phyloP scores from a whole-genome alignment of 2,329 filamentous ascomycete genomes.

The Orbilia blumenaviensis region DNA sequence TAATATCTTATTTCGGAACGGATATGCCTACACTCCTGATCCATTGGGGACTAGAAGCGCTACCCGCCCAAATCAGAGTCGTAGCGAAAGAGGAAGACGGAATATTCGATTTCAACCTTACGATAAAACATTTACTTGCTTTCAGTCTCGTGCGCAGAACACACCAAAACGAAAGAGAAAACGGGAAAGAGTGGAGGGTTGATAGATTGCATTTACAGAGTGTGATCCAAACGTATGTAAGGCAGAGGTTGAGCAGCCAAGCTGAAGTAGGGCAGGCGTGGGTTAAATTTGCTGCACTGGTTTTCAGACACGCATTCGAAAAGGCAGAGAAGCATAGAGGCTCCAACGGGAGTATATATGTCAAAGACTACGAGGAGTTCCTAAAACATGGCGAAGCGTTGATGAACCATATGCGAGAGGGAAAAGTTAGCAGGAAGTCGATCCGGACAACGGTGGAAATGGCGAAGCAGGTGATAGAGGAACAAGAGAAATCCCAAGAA shows the following conservation, averaged over 20 bases:
- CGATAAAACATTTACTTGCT: slow-evolving; percentile 57
- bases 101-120: slow-evolving; percentile 55
- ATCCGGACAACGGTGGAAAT: slow-evolving; percentile 29
- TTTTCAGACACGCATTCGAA: slow-evolving; percentile 48
- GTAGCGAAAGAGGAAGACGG: slow-evolving; percentile 56
- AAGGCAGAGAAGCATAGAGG: slow-evolving; percentile 45
- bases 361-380: slow-evolving; percentile 52
- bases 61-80: slow-evolving; percentile 49
- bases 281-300: slow-evolving; percentile 46
- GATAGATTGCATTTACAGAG: slow-evolving; percentile 57
- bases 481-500: slow-evolving; percentile 29
- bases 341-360: slow-evolving; percentile 17
- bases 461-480: slow-evolving; percentile 28
- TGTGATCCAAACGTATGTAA: slow-evolving; percentile 55
- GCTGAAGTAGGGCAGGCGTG: slow-evolving; percentile 42
- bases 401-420: slow-evolving; percentile 27
- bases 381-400: slow-evolving; percentile 39
- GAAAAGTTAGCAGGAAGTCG: slow-evolving; percentile 49
- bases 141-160: slow-evolving; percentile 57
- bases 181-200: slow-evolving; percentile 55
- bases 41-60: slow-evolving; percentile 54
- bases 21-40: slow-evolving; percentile 74
- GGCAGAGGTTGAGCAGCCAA: slow-evolving; percentile 30
- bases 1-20: slow-evolving; percentile 73
- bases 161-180: slow-evolving; percentile 50